Conservation (phyloP, 1,139 yeast genomes). For the Pichia sp. region DNA sequence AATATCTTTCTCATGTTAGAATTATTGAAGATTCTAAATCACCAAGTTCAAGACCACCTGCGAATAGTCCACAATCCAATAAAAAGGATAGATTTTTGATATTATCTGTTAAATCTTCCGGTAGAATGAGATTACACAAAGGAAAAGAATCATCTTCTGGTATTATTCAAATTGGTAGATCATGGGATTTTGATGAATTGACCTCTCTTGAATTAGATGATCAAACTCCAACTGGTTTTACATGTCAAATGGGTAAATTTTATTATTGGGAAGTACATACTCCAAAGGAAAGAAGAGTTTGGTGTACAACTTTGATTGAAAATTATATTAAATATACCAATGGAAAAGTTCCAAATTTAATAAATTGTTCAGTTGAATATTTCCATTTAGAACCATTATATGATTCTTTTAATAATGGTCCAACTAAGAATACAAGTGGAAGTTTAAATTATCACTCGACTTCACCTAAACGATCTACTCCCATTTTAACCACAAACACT, state of each 20-base stretch:
- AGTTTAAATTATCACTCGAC: neutral
- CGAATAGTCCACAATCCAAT: slow-evolving; percentile 33
- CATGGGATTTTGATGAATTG: slow-evolving; percentile 84
- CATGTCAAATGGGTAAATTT: slow-evolving; percentile 52
- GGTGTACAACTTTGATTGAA: slow-evolving; percentile 56
- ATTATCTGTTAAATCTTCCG: slow-evolving; percentile 46
- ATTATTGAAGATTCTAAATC: slow-evolving; percentile 46
- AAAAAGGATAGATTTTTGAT: slow-evolving; percentile 43
- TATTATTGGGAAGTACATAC: slow-evolving; percentile 83
- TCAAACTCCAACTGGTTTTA: slow-evolving; percentile 49
- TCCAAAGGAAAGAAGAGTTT: slow-evolving; percentile 59
- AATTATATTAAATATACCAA: slow-evolving; percentile 65
- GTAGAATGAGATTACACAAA: slow-evolving; percentile 73
- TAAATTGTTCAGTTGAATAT: slow-evolving; percentile 35
- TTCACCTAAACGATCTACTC: neutral
- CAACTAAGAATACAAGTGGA: neutral
- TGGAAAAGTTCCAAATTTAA: slow-evolving; percentile 54
- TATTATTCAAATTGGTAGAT: slow-evolving; percentile 81
- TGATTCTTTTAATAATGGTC: slow-evolving; percentile 4
- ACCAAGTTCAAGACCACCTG: slow-evolving; percentile 42
- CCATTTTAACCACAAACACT: neutral
- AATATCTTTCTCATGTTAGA: slow-evolving; percentile 55
- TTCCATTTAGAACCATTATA: slow-evolving; percentile 23
- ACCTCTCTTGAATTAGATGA: slow-evolving; percentile 47
- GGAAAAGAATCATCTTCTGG: slow-evolving; percentile 77